Base-by-base conservation (phyloP, 805 yeast genomes). In the Saturnispora saitoi region DNA sequence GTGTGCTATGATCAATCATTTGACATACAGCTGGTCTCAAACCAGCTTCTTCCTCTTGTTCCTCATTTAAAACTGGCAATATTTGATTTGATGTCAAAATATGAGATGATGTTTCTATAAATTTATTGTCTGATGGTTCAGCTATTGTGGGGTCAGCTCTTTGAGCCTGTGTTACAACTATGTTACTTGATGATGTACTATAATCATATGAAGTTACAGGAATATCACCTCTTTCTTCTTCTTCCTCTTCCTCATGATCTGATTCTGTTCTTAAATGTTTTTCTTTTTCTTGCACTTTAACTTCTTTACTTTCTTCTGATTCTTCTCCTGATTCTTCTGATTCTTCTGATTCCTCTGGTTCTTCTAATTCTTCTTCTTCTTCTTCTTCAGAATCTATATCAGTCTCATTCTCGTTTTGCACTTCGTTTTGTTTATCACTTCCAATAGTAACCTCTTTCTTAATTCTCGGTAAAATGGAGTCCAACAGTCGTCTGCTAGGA, bases 1-100 rank as follows among this genome's bases (percentile, higher is more conserved):
- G 46, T 6, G 46, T 43, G 22, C 46, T 43, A 17, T 43, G 40
- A n/a, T 37, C 46, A 24, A 43, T 43, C n/a, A 36, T 32, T 22
- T 34, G 46, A 15, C 41, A 43, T 3, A 20, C 32, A 5, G 45
- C 9, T 14, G n/a, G 24, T 12, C 28, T 31, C 14, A 34, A 34
- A 17, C 6, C 38, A 4, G 38, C 11, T 19, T 17, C 38, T 34
- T 31, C 32, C 6, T 34, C 22, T 12, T 34, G 24, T 34, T 34
- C 19, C 17, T 34, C 24, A 17, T 34, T 17, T 15, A 34, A 4
- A 9, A 10, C 22, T 2, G 14, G 22, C 8, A 34, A 17, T 34
- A 22, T 11, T 17, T 14, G 38, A 15, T 19, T 14, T 22, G 39
- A 5, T 37, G 17, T 11, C 34, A 34, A 24, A 20, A 22, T 19